These are phyloP conservation scores for Colletotrichum lentis DNA, from an alignment of 2,329 filamentous ascomycete genomes.

Conservation along the genomic window DNA sequence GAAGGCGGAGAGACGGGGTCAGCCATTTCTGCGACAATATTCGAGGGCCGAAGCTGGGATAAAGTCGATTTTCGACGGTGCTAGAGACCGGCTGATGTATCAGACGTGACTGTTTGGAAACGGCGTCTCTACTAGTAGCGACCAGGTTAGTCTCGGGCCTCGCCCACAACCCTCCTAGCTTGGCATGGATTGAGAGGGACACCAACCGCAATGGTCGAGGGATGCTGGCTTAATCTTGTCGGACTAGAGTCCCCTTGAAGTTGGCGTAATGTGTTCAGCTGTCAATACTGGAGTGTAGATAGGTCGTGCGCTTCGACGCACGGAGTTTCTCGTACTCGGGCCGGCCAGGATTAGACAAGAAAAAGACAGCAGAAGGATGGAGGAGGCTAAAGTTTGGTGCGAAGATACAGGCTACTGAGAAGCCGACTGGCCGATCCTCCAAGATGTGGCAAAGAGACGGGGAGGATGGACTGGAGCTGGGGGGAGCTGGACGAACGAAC, in stretches of 20 bases:
- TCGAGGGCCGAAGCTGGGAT: conserved; percentile 27
- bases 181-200: conserved; percentile 17
- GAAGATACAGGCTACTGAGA: conserved; percentile 2
- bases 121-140: conserved; percentile 31
- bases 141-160: conserved; percentile 30
- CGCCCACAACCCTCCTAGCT: conserved; percentile 23
- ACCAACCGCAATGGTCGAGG: conserved; percentile 8
- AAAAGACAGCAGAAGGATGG: not conserved
- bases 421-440: conserved; percentile 3
- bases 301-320: conserved; percentile 21
- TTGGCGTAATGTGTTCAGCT: conserved; percentile 34
- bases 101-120: conserved; percentile 17
- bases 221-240: not conserved
- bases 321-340: conserved; percentile 8
- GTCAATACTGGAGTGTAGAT: conserved; percentile 26
- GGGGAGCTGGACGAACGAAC: conserved; percentile 17
- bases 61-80: conserved; percentile 24
- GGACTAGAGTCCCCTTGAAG: conserved; percentile 23
- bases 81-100: conserved; percentile 18
- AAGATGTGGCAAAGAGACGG: not conserved
- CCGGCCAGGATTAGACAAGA: not conserved
- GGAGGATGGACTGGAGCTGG: not conserved
- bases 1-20: conserved; percentile 33
- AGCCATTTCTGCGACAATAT: conserved; percentile 24
- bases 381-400: not conserved